These are phyloP conservation scores for Cordyceps cateniannulata DNA, from an alignment of 2,329 filamentous ascomycete species.

Conservation along the genomic window DNA sequence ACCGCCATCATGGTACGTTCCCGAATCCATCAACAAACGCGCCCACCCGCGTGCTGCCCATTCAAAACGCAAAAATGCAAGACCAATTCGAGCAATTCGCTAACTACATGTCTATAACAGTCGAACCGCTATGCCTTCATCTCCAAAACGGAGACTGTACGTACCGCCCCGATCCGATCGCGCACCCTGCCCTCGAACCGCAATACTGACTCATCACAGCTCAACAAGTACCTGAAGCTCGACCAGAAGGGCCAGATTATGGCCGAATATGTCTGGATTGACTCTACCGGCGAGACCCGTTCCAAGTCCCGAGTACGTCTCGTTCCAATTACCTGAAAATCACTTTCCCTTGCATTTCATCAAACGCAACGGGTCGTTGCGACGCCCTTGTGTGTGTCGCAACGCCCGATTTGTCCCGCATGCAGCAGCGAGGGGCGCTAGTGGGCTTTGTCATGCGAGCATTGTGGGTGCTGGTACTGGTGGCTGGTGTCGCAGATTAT, in stretches of 20 bases:
- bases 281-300: slow-evolving; percentile 72
- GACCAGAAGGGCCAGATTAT: slow-evolving; percentile 85
- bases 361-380: not conserved
- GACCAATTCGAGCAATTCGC: not conserved
- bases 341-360: not conserved
- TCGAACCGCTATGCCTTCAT: slow-evolving; percentile 23
- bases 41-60: not conserved
- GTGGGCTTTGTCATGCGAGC: not conserved
- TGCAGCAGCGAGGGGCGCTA: not conserved
- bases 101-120: slow-evolving; percentile 17
- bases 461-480: not conserved
- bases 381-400: not conserved
- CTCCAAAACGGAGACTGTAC: slow-evolving; percentile 30
- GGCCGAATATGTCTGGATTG: slow-evolving; percentile 97
- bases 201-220: slow-evolving; percentile 42
- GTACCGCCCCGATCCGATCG: slow-evolving; percentile 11
- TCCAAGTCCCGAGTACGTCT: slow-evolving; percentile 90
- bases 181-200: not conserved
- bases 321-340: not conserved
- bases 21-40: not conserved
- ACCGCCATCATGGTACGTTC: slow-evolving; percentile 9
- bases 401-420: not conserved
- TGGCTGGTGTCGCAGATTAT: not conserved
- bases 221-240: slow-evolving; percentile 86
- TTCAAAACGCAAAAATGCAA: not conserved